Conservation (phyloP, 306 rosid genomes). For the Arachis stenosperma region DNA sequence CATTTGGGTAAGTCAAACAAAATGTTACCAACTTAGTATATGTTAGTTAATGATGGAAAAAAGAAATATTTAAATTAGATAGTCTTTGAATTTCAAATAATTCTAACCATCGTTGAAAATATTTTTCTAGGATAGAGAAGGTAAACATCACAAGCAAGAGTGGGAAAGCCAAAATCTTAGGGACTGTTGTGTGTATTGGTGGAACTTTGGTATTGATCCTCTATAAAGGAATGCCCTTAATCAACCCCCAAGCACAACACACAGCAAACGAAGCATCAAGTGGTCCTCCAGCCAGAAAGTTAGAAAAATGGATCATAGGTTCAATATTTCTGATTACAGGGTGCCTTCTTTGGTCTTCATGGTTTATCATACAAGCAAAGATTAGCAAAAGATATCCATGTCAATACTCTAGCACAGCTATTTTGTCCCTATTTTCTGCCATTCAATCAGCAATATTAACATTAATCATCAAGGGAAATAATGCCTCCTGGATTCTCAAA, state of each 20-base stretch:
- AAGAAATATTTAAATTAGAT: no score
- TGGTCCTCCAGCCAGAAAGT: slow-evolving; percentile 31
- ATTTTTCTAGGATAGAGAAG: slow-evolving; percentile 67
- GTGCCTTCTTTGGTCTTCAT: slow-evolving; percentile 79
- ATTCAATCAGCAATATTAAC: slow-evolving; percentile 65
- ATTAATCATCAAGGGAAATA: slow-evolving; percentile 55
- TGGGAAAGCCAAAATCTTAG: slow-evolving; percentile 72
- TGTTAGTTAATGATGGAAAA: slow-evolving; percentile 7
- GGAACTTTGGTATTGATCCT: slow-evolving; percentile 68
- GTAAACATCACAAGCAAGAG: slow-evolving; percentile 59
- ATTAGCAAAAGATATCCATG: slow-evolving; percentile 66
- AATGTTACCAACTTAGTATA: neutral
- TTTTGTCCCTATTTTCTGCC: slow-evolving; percentile 70
- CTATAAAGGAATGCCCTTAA: slow-evolving; percentile 71
- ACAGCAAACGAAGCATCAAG: slow-evolving; percentile 1
- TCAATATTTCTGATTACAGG: slow-evolving; percentile 60
- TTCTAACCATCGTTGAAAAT: slow-evolving; percentile 21
- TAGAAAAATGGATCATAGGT: slow-evolving; percentile 65
- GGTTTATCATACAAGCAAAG: slow-evolving; percentile 86
- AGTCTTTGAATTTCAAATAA: neutral
- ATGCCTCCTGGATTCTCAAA: slow-evolving; percentile 58
- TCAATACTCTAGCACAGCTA: slow-evolving; percentile 84
- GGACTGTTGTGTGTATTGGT: slow-evolving; percentile 58
- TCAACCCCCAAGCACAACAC: slow-evolving; percentile 39
- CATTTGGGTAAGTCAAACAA: slow-evolving; percentile 65